Percentiles rank a stretch among this genome's conserved stretches.
phyloP scores from a whole-genome alignment of 2,329 filamentous ascomycete genomes.

The Sarocladium brachiariae region DNA sequence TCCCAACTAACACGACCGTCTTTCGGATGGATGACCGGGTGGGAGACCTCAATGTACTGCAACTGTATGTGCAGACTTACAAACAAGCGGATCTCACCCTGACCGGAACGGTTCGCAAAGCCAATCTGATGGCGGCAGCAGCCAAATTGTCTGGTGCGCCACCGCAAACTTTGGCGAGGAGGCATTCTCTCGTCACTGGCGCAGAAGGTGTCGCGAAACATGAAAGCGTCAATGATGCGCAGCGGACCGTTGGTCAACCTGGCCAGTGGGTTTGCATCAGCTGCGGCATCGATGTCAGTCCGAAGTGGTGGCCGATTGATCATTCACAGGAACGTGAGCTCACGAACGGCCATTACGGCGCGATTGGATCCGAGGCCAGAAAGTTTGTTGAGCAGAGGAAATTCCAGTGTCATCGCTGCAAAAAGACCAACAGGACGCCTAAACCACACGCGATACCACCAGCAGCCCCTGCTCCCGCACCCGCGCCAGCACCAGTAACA shows the following conservation, averaged over 20 bases:
- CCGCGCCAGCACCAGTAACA: conserved; percentile 11
- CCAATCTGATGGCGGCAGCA: conserved; percentile 65
- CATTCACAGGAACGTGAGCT: conserved; percentile 44
- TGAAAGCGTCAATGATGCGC: conserved; percentile 15
- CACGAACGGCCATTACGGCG: conserved; percentile 44
- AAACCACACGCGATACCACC: conserved; percentile 21
- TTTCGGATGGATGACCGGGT: conserved; percentile 74
- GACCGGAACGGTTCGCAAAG: conserved; percentile 89
- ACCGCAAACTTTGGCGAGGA: conserved; percentile 35
- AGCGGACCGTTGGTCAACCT: conserved; percentile 25
- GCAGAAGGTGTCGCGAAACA: conserved; percentile 18
- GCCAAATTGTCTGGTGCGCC: conserved; percentile 44
- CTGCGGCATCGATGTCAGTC: conserved; percentile 64
- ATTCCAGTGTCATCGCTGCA: conserved; percentile 73
- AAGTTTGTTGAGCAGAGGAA: conserved; percentile 53
- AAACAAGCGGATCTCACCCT: conserved; percentile 90
- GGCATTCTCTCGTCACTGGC: conserved; percentile 46
- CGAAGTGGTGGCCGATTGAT: conserved; percentile 63
- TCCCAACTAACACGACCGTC: conserved; percentile 61
- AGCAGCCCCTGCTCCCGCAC: background rate
- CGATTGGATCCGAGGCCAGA: conserved; percentile 47
- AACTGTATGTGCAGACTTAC: conserved; percentile 80
- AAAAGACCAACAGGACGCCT: conserved; percentile 45
- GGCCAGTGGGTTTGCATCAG: conserved; percentile 54
- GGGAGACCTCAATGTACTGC: conserved; percentile 68